These are phyloP conservation scores for Botrytis aclada DNA, from an alignment of 2,329 filamentous ascomycete species.

Conservation along the genomic window DNA sequence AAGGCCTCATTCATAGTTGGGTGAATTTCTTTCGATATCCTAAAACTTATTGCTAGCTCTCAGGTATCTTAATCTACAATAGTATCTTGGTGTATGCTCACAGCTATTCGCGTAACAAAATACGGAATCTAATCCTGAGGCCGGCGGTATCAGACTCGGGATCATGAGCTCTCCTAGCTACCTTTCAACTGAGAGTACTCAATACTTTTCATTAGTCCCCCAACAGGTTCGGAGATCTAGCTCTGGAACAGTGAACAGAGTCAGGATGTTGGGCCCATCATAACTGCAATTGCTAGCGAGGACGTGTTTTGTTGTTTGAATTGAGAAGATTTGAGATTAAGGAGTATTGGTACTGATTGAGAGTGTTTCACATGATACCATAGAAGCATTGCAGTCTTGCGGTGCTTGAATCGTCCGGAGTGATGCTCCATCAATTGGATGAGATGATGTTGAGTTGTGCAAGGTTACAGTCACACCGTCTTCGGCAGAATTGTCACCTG, in stretches of 20 bases:
- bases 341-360: rapidly evolving
- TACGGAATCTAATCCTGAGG: neutral
- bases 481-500: neutral
- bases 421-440: neutral
- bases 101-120: neutral
- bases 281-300: neutral
- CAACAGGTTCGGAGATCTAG: neutral
- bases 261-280: neutral
- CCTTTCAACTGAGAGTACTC: too few species aligned
- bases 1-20: rapidly evolving
- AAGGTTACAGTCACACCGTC: neutral
- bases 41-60: neutral
- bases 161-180: neutral
- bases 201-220: rapidly evolving
- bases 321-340: neutral
- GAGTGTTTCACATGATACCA: neutral
- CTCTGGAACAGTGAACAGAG: neutral
- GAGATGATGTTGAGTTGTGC: neutral
- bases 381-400: neutral
- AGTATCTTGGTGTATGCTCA: neutral
- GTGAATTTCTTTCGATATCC: rapidly evolving
- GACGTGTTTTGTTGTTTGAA: neutral
- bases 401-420: neutral
- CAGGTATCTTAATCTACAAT: neutral
- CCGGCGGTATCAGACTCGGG: neutral